A percentile compares a stretch with the other conserved stretches of the same genome.
Evolutionary conservation across 2,329 filamentous ascomycete genomes (phyloP).

Genomic region (Colletotrichum aenigma): DNA sequence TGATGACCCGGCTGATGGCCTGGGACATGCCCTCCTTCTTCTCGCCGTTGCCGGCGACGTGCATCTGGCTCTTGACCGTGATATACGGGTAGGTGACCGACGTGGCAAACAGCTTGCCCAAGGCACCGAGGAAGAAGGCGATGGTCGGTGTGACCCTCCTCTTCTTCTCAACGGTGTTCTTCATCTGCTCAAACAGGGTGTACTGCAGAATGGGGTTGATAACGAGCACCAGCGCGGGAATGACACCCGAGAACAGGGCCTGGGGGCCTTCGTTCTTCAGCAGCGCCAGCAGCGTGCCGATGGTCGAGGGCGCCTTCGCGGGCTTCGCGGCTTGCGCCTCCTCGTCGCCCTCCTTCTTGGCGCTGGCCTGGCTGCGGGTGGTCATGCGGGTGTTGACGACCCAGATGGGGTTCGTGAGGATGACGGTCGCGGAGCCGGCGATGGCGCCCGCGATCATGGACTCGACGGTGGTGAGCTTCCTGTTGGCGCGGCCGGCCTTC

Average conservation of each 20-base stretch:
- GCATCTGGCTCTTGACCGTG: constrained; percentile 97
- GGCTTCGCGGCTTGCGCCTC: constrained; percentile 44
- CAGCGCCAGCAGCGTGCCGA: constrained; percentile 81
- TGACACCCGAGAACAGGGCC: constrained; percentile 88
- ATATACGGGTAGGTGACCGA: constrained; percentile 97
- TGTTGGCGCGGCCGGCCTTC: constrained; percentile 73
- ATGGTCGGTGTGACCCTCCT: constrained; percentile 80
- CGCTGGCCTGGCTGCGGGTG: constrained; percentile 64
- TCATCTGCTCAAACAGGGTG: constrained; percentile 97
- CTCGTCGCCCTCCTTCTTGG: constrained; percentile 35
- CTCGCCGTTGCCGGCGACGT: constrained; percentile 80
- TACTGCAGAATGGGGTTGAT: constrained; percentile 99
- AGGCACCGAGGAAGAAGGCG: constrained; percentile 87
- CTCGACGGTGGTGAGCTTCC: constrained; percentile 89
- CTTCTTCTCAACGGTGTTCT: constrained; percentile 82
- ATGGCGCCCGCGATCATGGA: constrained; percentile 95
- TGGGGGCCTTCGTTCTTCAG: constrained; percentile 82
- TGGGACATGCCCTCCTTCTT: constrained; percentile 81
- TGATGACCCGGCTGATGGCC: constrained; percentile 79
- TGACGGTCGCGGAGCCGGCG: constrained; percentile 90
- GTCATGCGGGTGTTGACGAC: constrained; percentile 99
- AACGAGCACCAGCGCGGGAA: constrained; percentile 91
- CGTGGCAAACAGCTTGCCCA: constrained; percentile 95
- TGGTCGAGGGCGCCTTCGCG: constrained; percentile 69
- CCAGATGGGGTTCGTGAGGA: constrained; percentile 99